These are phyloP conservation scores for Colletotrichum sp. DNA, from an alignment of 2,329 filamentous ascomycete genomes.

Conservation along the genomic window DNA sequence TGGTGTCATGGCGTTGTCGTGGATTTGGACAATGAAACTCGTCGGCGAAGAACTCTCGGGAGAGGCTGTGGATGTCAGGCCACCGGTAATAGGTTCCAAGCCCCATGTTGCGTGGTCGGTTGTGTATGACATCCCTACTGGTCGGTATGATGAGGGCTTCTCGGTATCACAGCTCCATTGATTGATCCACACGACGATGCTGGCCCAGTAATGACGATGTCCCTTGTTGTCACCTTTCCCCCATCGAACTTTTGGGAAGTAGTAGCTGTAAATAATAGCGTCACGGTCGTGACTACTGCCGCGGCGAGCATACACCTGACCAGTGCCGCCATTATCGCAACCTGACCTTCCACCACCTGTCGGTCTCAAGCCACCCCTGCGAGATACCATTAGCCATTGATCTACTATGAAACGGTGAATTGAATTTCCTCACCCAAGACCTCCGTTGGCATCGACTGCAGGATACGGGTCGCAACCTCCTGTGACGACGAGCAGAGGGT, in stretches of 20 bases:
- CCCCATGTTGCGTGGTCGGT: neutral
- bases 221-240: neutral
- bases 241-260: neutral
- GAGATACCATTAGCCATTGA: neutral
- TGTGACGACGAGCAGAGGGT: neutral
- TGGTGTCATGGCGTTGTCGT: neutral
- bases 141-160: neutral
- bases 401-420: neutral
- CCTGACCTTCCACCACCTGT: neutral
- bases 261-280: neutral
- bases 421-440: neutral
- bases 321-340: neutral
- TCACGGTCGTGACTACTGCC: neutral
- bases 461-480: neutral
- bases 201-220: neutral
- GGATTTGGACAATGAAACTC: neutral
- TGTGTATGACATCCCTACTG: neutral
- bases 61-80: neutral
- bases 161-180: neutral
- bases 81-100: neutral
- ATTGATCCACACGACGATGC: neutral
- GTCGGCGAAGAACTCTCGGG: neutral
- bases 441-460: neutral
- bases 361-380: fast-evolving
- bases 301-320: neutral